Conservation (phyloP, 2,329 filamentous ascomycete species). For the Calonectria pseudoreteaudii region DNA sequence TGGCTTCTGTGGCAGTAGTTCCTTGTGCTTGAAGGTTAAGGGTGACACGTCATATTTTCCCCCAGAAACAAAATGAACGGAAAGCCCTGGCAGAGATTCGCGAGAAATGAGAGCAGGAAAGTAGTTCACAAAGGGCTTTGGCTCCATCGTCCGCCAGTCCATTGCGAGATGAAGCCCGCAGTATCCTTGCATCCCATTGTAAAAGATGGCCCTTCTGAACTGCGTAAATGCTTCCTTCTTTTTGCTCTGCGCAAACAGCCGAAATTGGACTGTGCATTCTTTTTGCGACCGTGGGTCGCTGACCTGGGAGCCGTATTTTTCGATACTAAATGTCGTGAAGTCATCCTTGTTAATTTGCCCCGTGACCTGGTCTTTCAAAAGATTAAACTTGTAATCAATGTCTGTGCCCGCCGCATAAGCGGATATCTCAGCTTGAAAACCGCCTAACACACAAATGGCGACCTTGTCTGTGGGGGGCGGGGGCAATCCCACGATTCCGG, state of each 20-base stretch:
- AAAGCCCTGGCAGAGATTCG: constrained; percentile 29
- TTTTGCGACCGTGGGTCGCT: constrained; percentile 46
- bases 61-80: constrained; percentile 34
- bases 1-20: not conserved
- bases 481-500: constrained; percentile 51
- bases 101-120: constrained; percentile 47
- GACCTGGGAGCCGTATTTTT: constrained; percentile 41
- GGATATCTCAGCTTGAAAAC: constrained; percentile 51
- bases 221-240: constrained; percentile 34
- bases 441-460: constrained; percentile 51
- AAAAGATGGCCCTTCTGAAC: constrained; percentile 39
- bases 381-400: constrained; percentile 42
- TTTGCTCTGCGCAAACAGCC: constrained; percentile 53
- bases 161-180: constrained; percentile 49
- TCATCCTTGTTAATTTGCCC: constrained; percentile 34
- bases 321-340: constrained; percentile 45
- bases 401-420: constrained; percentile 39
- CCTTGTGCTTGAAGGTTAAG: not conserved
- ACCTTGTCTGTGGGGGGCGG: constrained; percentile 55
- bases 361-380: constrained; percentile 43
- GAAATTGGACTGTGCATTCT: constrained; percentile 54
- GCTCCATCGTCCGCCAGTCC: constrained; percentile 51
- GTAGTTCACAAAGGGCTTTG: constrained; percentile 44
- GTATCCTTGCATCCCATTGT: constrained; percentile 49
- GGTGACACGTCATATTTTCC: constrained; percentile 11